These are phyloP conservation scores for Flaveria robusta DNA, from an alignment of 129 eudicot genomes.

Conservation along the genomic window DNA sequence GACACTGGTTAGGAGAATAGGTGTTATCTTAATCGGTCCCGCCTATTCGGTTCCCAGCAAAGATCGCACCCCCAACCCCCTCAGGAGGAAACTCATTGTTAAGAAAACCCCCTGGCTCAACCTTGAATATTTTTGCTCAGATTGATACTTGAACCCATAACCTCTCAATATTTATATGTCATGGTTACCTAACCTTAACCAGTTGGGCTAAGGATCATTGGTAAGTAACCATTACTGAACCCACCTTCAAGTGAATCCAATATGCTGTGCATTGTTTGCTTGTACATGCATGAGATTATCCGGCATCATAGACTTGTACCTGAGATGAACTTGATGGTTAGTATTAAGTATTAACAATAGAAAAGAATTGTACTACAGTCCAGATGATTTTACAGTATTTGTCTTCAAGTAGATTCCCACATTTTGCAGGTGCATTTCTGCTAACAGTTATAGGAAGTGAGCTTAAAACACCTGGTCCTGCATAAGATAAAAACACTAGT, in stretches of 20 bases:
- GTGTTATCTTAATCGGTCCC: too few species aligned
- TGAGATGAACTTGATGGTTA: conserved; percentile 16
- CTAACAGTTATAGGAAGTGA: conserved; percentile 27
- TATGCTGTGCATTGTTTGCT: conserved; percentile 18
- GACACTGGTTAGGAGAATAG: too few species aligned
- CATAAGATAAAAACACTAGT: too few species aligned
- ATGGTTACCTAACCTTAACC: too few species aligned
- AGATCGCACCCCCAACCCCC: too few species aligned
- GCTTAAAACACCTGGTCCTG: conserved; percentile 25
- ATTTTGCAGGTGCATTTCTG: conserved; percentile 18
- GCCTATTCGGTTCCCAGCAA: too few species aligned
- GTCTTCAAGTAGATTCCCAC: conserved; percentile 36
- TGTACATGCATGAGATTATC: conserved; percentile 30
- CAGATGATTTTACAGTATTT: conserved; percentile 31
- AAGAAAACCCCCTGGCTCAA: too few species aligned
- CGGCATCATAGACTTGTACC: conserved; percentile 20
- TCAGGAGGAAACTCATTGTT: too few species aligned
- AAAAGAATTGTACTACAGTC: conserved; percentile 22
- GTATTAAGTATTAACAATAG: conserved; percentile 7
- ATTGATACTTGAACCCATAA: too few species aligned
- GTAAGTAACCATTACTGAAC: conserved; percentile 29
- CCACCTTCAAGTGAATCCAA: conserved; percentile 36
- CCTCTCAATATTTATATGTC: too few species aligned
- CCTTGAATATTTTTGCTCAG: too few species aligned
- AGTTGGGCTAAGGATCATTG: too few species aligned